phyloP scores from a whole-genome alignment of 495 filamentous ascomycete genomes.

The Mycothermus thermophilus region DNA sequence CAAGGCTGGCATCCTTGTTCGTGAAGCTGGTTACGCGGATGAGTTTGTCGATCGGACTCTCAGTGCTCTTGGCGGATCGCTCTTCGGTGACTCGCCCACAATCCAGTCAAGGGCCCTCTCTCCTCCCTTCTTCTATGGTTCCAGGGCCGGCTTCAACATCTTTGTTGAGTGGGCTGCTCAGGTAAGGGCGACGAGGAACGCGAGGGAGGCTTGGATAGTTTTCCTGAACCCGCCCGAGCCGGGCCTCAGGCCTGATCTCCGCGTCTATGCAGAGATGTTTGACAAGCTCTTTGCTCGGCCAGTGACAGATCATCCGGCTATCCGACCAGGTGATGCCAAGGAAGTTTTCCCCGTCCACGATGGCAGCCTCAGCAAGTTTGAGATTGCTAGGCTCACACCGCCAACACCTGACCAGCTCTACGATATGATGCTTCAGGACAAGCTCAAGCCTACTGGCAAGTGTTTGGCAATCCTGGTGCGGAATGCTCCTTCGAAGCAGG shows the following conservation, averaged over 20 bases:
- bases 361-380: not conserved
- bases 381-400: constrained; percentile 10
- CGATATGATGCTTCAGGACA: constrained; percentile 21
- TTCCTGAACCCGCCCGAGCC: constrained; percentile 22
- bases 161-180: constrained; percentile 23
- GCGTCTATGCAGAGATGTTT: constrained; percentile 34
- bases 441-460: constrained; percentile 20
- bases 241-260: constrained; percentile 14
- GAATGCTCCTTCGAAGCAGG: constrained; percentile 18
- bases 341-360: constrained; percentile 19
- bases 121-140: constrained; percentile 11
- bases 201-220: constrained; percentile 30
- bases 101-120: constrained; percentile 26
- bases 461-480: constrained; percentile 23
- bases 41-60: constrained; percentile 22
- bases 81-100: constrained; percentile 20
- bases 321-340: constrained; percentile 26
- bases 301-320: constrained; percentile 2
- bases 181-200: constrained; percentile 29
- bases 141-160: constrained; percentile 14
- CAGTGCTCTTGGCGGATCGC: constrained; percentile 24
- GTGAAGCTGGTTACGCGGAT: constrained; percentile 27
- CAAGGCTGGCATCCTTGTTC: constrained; percentile 25
- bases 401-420: constrained; percentile 27
- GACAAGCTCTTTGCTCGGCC: constrained; percentile 23